Conservation (phyloP, 805 yeast genomes). For the Saccharomycopsis sp. region DNA sequence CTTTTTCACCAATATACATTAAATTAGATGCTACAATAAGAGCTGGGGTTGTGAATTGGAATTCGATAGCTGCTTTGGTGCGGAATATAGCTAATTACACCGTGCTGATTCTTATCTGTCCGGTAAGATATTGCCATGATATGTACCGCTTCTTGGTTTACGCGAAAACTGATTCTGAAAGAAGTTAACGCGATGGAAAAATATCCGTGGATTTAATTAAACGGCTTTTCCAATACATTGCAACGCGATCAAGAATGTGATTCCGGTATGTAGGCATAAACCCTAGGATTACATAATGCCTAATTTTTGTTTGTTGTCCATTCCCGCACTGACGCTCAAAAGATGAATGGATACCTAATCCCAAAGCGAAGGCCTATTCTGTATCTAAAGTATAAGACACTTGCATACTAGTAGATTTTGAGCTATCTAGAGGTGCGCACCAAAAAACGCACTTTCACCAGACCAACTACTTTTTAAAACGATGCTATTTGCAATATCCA, state of each 20-base stretch:
- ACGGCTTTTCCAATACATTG: neutral
- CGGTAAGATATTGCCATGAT: no score
- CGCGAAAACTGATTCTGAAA: neutral
- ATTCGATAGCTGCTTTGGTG: neutral
- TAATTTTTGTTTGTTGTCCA: neutral
- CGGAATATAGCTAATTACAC: neutral
- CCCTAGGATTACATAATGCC: neutral
- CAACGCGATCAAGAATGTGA: neutral
- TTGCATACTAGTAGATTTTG: neutral
- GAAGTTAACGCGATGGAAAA: neutral
- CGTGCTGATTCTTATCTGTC: neutral
- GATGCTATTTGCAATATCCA: neutral
- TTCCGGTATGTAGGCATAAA: neutral
- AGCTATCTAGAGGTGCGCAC: neutral
- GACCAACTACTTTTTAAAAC: neutral
- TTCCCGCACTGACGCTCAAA: neutral
- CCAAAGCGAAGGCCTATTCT: neutral
- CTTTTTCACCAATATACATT: neutral
- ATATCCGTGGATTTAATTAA: neutral
- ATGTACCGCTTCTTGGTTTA: no score
- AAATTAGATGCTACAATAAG: neutral
- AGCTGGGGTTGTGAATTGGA: neutral
- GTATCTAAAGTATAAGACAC: neutral
- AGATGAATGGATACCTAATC: neutral
- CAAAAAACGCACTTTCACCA: neutral